These are phyloP conservation scores for Arabidopsis suecica DNA, from an alignment of 345 rosid species.

Conservation along the genomic window DNA sequence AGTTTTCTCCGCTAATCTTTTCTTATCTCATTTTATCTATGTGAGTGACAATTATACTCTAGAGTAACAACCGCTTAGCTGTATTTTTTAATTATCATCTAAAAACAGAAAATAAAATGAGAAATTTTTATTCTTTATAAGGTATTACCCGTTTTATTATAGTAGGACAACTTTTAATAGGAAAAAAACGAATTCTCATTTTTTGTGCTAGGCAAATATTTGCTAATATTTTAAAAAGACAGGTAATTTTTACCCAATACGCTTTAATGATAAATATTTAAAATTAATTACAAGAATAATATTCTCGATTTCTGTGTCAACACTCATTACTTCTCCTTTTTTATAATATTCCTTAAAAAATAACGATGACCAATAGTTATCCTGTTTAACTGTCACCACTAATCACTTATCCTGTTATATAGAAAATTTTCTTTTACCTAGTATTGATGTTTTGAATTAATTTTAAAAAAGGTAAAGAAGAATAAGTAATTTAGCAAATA, in stretches of 20 bases:
- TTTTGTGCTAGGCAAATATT: background rate
- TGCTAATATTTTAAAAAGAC: background rate
- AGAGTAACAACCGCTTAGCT: background rate
- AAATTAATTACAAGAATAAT: background rate
- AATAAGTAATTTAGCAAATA: slow-evolving; percentile 8
- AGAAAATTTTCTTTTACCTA: background rate
- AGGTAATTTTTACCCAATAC: background rate
- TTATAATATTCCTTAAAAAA: too few species aligned
- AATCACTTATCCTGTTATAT: background rate
- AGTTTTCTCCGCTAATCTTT: background rate
- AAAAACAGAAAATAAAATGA: background rate
- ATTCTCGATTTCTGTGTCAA: background rate
- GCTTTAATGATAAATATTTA: background rate
- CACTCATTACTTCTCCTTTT: background rate
- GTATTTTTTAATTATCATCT: background rate
- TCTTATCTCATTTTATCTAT: background rate
- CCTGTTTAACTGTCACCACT: slow-evolving; percentile 3
- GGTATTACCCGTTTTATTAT: background rate
- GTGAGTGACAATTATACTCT: background rate
- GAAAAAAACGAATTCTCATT: background rate
- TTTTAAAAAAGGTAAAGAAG: background rate
- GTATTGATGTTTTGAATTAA: background rate
- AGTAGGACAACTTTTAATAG: background rate
- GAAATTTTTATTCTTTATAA: background rate
- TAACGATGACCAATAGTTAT: slow-evolving; percentile 4